Percentiles rank a stretch among this genome's conserved stretches.
Conservation (phyloP, 78 protist genomes). For the Diacronema lutheri region DNA sequence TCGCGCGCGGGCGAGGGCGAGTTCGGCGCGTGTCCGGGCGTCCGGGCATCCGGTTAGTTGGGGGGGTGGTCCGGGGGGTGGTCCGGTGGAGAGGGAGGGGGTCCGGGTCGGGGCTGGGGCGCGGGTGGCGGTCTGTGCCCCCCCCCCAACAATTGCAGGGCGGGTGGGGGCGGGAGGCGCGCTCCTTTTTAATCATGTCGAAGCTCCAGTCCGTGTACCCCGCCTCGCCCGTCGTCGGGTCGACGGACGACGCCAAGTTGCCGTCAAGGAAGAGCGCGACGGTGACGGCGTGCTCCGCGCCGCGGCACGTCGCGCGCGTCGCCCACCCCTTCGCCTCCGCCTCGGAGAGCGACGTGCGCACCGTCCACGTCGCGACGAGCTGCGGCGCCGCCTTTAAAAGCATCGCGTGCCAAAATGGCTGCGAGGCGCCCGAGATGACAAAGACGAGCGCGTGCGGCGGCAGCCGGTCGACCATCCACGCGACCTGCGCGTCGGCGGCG, state of each 20-base stretch:
- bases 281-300: not conserved
- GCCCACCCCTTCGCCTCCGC: not conserved
- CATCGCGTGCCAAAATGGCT: not conserved
- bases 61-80: no score
- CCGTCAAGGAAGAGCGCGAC: not conserved
- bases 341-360: not conserved
- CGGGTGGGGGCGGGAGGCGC: no score
- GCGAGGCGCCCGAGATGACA: not conserved
- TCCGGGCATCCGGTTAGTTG: no score
- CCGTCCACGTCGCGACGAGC: not conserved
- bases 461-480: not conserved
- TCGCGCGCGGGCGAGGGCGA: no score
- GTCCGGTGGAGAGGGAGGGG: no score
- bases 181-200: not conserved
- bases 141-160: no score
- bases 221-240: not conserved
- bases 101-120: no score
- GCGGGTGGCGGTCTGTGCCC: no score
- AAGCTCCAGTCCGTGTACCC: not conserved
- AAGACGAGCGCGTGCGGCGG: not conserved
- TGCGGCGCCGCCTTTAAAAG: not conserved
- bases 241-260: not conserved
- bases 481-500: slow-evolving; percentile 10
- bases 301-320: not conserved
- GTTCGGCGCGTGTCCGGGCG: no score